Percentiles rank a stretch among this genome's conserved stretches.
Evolutionary conservation across 2,329 filamentous ascomycete species (phyloP).

Genomic region (Trichoderma gracile): DNA sequence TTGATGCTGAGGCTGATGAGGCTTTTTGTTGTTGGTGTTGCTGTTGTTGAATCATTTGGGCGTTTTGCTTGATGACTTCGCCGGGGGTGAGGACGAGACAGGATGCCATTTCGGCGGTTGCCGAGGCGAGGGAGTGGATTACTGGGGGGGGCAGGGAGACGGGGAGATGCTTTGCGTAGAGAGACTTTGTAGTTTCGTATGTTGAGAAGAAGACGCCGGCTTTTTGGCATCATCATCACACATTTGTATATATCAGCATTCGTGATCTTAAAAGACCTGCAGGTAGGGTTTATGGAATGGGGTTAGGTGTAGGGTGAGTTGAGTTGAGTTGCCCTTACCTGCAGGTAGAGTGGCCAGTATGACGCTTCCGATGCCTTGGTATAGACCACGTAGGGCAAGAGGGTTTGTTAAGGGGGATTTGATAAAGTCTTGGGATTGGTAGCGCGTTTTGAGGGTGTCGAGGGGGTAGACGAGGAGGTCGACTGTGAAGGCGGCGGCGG

Average conservation of each 20-base stretch:
- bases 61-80: conserved; percentile 91
- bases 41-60: conserved; percentile 67
- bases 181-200: conserved; percentile 74
- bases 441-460: conserved; percentile 85
- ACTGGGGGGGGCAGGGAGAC: conserved; percentile 64
- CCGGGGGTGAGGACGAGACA: conserved; percentile 86
- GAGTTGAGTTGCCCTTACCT: conserved; percentile 49
- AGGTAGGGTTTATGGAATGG: conserved; percentile 46
- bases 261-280: too few species aligned
- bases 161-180: conserved; percentile 55
- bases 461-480: conserved; percentile 84
- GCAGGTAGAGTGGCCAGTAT: conserved; percentile 87
- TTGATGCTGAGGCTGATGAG: too few species aligned
- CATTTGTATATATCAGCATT: too few species aligned
- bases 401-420: conserved; percentile 55
- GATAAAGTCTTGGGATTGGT: conserved; percentile 76
- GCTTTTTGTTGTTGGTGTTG: too few species aligned
- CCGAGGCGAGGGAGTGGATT: conserved; percentile 73
- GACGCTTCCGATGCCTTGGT: conserved; percentile 84
- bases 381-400: conserved; percentile 68
- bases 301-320: not conserved
- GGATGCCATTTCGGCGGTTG: conserved; percentile 76
- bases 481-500: conserved; percentile 80
- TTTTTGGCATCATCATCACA: conserved; percentile 36
- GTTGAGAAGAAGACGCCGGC: conserved; percentile 88